Conservation (phyloP, 805 yeast genomes). For the Pichia paraexigua region DNA sequence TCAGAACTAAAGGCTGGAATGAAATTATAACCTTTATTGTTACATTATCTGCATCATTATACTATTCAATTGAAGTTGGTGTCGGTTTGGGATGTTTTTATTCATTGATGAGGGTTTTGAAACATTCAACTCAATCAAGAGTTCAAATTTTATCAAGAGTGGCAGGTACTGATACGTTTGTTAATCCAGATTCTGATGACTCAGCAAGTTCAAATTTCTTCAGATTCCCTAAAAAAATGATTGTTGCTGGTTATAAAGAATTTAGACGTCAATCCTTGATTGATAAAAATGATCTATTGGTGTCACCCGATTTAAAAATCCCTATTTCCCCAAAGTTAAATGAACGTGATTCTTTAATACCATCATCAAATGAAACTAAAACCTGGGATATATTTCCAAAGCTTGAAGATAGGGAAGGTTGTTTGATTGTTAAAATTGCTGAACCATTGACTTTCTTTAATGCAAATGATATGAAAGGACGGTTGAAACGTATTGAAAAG, state of each 20-base stretch:
- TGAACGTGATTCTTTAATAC: background rate
- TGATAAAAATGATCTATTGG: background rate
- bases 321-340: background rate
- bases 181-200: slow-evolving; percentile 57
- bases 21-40: slow-evolving; percentile 63
- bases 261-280: slow-evolving; percentile 16
- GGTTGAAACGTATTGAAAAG: slow-evolving; percentile 61
- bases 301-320: background rate
- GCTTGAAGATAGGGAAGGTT: slow-evolving; percentile 52
- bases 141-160: slow-evolving; percentile 75
- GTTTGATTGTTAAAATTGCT: slow-evolving; percentile 71
- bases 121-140: slow-evolving; percentile 72
- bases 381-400: slow-evolving; percentile 12
- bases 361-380: slow-evolving; percentile 1
- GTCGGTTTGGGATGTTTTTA: slow-evolving; percentile 80
- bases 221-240: slow-evolving; percentile 13
- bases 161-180: slow-evolving; percentile 51
- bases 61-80: slow-evolving; percentile 82
- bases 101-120: slow-evolving; percentile 70
- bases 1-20: slow-evolving; percentile 63
- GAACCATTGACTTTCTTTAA: slow-evolving; percentile 89
- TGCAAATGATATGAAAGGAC: slow-evolving; percentile 61
- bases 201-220: slow-evolving; percentile 8
- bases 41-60: slow-evolving; percentile 57
- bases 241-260: slow-evolving; percentile 23